A percentile compares a stretch with the other conserved stretches of the same genome.
Evolutionary conservation across 139 green algal genomes (phyloP).

Genomic region (Tetraselmis striata): DNA sequence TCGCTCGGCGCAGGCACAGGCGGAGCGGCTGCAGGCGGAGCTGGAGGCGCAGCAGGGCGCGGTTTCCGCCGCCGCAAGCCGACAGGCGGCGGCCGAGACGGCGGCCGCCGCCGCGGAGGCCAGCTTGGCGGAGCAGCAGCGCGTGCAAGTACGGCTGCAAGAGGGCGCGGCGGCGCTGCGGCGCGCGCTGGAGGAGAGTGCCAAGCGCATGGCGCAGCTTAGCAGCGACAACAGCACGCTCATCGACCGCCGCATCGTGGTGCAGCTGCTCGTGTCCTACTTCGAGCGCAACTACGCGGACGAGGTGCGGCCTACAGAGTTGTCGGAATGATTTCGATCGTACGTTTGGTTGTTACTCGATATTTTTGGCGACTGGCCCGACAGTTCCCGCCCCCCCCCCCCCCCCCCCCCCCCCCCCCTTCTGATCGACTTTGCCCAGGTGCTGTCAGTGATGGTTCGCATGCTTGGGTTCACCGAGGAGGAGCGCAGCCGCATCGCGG

Average conservation of each 20-base stretch:
- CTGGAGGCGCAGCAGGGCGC: slow-evolving; percentile 12
- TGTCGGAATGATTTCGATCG: no score
- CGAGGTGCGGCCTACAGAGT: slow-evolving; percentile 32
- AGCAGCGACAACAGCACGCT: slow-evolving; percentile 30
- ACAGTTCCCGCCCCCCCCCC: no score
- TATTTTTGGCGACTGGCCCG: no score
- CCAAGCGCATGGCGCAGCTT: slow-evolving; percentile 21
- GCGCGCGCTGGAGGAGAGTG: slow-evolving; percentile 32
- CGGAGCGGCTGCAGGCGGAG: slow-evolving; percentile 31
- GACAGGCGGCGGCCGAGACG: neutral
- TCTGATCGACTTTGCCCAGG: no score
- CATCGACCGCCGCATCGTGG: slow-evolving; percentile 53
- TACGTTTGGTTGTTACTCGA: no score
- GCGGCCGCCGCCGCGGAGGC: neutral
- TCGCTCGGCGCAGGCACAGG: neutral
- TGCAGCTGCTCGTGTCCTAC: slow-evolving; percentile 61
- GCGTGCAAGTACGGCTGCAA: slow-evolving; percentile 15
- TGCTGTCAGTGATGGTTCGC: slow-evolving; percentile 33
- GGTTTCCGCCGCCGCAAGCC: neutral
- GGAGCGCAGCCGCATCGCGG: slow-evolving; percentile 29
- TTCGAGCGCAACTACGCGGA: slow-evolving; percentile 40
- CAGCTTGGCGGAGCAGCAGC: slow-evolving; percentile 5
- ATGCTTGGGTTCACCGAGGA: slow-evolving; percentile 47
- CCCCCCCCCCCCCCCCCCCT: no score
- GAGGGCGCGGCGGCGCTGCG: slow-evolving; percentile 54